phyloP scores from a whole-genome alignment of 2,329 filamentous ascomycete genomes.

The Colletotrichum sp. region DNA sequence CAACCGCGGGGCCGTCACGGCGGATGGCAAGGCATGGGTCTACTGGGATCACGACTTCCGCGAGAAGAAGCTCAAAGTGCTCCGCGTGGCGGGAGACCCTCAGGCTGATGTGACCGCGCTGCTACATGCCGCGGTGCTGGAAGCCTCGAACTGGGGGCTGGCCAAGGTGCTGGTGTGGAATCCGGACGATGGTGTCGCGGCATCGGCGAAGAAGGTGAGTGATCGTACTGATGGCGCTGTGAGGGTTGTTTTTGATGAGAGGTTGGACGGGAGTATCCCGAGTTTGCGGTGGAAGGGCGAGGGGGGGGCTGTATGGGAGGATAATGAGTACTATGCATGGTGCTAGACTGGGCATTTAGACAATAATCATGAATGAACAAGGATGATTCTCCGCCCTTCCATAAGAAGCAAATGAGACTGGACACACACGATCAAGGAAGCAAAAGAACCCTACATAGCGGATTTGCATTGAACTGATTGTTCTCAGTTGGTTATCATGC shows the following conservation, averaged over 20 bases:
- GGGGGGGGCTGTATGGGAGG: conserved; percentile 34
- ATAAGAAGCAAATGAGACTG: too few relatives aligned
- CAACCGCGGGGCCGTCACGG: conserved; percentile 28
- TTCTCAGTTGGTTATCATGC: too few relatives aligned
- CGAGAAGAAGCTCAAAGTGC: conserved; percentile 31
- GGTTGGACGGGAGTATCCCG: conserved; percentile 34
- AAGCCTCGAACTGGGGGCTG: conserved; percentile 35
- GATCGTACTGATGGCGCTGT: conserved; percentile 41
- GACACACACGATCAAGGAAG: too few relatives aligned
- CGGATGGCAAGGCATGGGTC: conserved; percentile 30
- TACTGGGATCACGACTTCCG: conserved; percentile 42
- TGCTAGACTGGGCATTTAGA: not conserved
- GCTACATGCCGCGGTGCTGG: conserved; percentile 36
- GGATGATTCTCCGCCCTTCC: too few relatives aligned
- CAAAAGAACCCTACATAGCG: too few relatives aligned
- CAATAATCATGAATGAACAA: not conserved
- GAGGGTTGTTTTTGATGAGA: conserved; percentile 33
- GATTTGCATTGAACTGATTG: too few relatives aligned
- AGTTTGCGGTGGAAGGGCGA: conserved; percentile 38
- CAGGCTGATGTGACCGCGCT: conserved; percentile 30
- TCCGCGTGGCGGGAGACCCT: conserved; percentile 30
- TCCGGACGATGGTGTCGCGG: conserved; percentile 32
- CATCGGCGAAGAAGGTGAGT: conserved; percentile 32
- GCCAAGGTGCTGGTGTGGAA: conserved; percentile 41
- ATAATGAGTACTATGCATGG: conserved; percentile 33